These are phyloP conservation scores for Talaromyces verruculosus DNA, from an alignment of 2,329 filamentous ascomycete genomes.

Conservation along the genomic window DNA sequence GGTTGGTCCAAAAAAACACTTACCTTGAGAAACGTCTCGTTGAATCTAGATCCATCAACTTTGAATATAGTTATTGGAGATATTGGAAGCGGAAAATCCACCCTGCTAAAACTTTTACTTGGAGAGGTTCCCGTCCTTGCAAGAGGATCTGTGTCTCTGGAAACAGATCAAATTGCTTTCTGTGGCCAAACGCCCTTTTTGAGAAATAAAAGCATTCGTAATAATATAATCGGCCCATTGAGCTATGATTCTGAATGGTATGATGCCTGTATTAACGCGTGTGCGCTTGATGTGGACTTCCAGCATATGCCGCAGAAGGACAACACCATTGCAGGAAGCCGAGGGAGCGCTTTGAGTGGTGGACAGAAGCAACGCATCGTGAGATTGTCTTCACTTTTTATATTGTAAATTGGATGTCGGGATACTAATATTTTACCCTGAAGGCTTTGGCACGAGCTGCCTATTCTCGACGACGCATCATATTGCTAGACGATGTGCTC, in stretches of 20 bases:
- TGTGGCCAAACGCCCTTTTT: slow-evolving; percentile 38
- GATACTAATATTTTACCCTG: background rate
- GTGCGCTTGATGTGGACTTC: slow-evolving; percentile 41
- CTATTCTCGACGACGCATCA: slow-evolving; percentile 39
- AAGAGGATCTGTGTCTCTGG: slow-evolving; percentile 35
- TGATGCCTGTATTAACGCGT: slow-evolving; percentile 27
- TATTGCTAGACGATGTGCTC: slow-evolving; percentile 20
- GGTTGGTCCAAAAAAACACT: slow-evolving; percentile 33
- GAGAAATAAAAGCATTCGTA: slow-evolving; percentile 32
- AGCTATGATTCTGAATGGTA: slow-evolving; percentile 33
- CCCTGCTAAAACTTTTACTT: slow-evolving; percentile 48
- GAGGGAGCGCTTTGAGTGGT: slow-evolving; percentile 53
- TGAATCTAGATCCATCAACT: slow-evolving; percentile 43
- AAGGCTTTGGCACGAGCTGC: slow-evolving; percentile 46
- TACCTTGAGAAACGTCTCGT: slow-evolving; percentile 42
- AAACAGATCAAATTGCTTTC: slow-evolving; percentile 37
- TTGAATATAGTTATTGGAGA: slow-evolving; percentile 53
- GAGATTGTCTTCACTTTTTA: slow-evolving; percentile 19
- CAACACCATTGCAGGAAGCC: slow-evolving; percentile 51
- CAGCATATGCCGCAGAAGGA: slow-evolving; percentile 41
- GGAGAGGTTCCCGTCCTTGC: slow-evolving; percentile 41
- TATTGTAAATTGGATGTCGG: background rate
- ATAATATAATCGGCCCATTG: slow-evolving; percentile 32
- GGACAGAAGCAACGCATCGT: slow-evolving; percentile 55
- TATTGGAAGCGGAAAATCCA: slow-evolving; percentile 55